Conservation (phyloP, 768 basidiomycete species). For the Pleurotus eryngii region DNA sequence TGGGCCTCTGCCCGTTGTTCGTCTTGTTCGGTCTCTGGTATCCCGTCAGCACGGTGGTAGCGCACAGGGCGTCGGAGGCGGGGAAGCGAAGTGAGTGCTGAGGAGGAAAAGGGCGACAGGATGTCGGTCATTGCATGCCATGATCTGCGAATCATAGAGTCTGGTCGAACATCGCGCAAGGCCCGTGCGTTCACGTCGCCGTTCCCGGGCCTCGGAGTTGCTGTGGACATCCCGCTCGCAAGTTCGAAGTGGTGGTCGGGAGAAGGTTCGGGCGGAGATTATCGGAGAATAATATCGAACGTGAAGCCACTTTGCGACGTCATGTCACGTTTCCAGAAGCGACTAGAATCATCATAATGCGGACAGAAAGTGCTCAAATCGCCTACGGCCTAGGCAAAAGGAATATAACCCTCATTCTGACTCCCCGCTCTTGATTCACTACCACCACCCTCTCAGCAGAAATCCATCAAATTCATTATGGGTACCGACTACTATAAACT, state of each 20-base stretch:
- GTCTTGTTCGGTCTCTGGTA: conserved; percentile 57
- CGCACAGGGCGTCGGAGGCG: conserved; percentile 35
- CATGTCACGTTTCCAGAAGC: conserved; percentile 27
- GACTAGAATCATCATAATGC: conserved; percentile 22
- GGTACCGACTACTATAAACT: conserved; percentile 88
- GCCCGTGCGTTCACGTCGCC: not conserved
- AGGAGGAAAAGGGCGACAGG: conserved; percentile 65
- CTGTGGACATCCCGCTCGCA: not conserved
- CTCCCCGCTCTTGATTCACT: conserved; percentile 2
- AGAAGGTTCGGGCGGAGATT: too few species aligned
- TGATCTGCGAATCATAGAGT: conserved; percentile 51
- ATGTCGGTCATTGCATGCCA: conserved; percentile 60
- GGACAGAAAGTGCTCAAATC: not conserved
- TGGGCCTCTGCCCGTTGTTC: conserved; percentile 51
- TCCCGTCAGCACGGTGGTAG: conserved; percentile 71
- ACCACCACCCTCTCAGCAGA: conserved; percentile 1
- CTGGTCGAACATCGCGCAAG: conserved; percentile 9
- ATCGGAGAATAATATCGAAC: too few species aligned
- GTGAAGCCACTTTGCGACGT: conserved; percentile 8
- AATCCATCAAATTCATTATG: conserved; percentile 35
- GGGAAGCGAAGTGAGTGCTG: conserved; percentile 52
- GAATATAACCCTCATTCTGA: conserved; percentile 14
- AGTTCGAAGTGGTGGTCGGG: not conserved
- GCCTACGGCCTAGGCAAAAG: not conserved
- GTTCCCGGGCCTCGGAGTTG: conserved; percentile 1